Evolutionary conservation across 768 basidiomycete genomes (phyloP).

Genomic region (Mycena indigotica): DNA sequence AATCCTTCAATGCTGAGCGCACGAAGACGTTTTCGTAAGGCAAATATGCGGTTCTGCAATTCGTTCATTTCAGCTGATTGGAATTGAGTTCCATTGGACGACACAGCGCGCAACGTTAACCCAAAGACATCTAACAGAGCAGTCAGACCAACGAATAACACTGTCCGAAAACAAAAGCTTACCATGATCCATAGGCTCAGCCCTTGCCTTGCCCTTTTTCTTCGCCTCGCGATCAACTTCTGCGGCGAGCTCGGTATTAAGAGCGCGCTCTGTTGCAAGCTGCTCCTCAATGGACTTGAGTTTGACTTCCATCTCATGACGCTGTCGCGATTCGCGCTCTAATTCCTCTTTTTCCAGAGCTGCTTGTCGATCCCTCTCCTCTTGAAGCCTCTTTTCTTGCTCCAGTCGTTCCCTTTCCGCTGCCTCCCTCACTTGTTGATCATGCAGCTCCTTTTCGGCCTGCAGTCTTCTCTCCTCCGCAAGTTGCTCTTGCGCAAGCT

Average conservation of each 20-base stretch:
- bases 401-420: conserved; percentile 16
- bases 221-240: conserved; percentile 6
- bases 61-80: conserved; percentile 45
- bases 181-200: conserved; percentile 12
- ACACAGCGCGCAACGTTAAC: conserved; percentile 38
- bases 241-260: conserved; percentile 15
- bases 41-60: conserved; percentile 52
- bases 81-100: conserved; percentile 31
- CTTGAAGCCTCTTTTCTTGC: conserved; percentile 8
- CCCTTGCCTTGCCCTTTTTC: conserved; percentile 19
- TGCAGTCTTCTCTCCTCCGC: conserved; percentile 25
- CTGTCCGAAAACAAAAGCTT: background rate
- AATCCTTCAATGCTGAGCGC: conserved; percentile 63
- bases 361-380: conserved; percentile 15
- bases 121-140: conserved; percentile 57
- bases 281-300: conserved; percentile 24
- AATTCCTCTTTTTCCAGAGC: conserved; percentile 16
- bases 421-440: conserved; percentile 12
- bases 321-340: conserved; percentile 13
- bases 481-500: conserved; percentile 24
- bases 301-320: conserved; percentile 23
- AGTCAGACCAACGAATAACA: background rate
- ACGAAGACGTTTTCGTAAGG: conserved; percentile 60
- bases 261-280: conserved; percentile 23
- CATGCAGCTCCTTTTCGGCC: conserved; percentile 18